A percentile compares a stretch with the other conserved stretches of the same genome.
phyloP scores from a whole-genome alignment of 1,139 yeast genomes.

The Hyphopichia fennica region DNA sequence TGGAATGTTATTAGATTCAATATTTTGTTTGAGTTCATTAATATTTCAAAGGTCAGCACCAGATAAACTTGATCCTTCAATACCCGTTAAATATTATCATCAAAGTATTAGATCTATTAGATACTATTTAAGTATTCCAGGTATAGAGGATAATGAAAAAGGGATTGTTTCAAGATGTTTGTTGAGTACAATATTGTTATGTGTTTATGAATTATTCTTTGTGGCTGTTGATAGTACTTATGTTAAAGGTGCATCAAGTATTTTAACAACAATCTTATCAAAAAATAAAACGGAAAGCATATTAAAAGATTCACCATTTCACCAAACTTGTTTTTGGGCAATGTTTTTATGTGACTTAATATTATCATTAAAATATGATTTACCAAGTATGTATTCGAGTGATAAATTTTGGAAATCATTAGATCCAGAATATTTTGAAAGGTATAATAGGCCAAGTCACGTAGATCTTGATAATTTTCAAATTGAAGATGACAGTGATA shows the following conservation, averaged over 20 bases:
- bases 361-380: slow-evolving; percentile 30
- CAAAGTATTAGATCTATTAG: slow-evolving; percentile 34
- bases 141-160: slow-evolving; percentile 21
- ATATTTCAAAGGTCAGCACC: slow-evolving; percentile 32
- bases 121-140: slow-evolving; percentile 25
- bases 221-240: slow-evolving; percentile 37
- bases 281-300: slow-evolving; percentile 19
- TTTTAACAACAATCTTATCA: slow-evolving; percentile 27
- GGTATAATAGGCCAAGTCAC: slow-evolving; percentile 3
- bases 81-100: slow-evolving; percentile 39
- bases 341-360: slow-evolving; percentile 36
- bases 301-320: slow-evolving; percentile 29
- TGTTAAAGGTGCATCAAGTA: slow-evolving; percentile 36
- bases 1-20: slow-evolving; percentile 33
- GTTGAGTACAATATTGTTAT: slow-evolving; percentile 36
- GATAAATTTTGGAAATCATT: slow-evolving; percentile 31
- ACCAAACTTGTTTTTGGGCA: slow-evolving; percentile 38
- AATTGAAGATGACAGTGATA: background rate
- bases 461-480: slow-evolving; percentile 1
- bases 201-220: slow-evolving; percentile 40
- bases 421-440: slow-evolving; percentile 30
- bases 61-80: slow-evolving; percentile 25
- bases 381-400: slow-evolving; percentile 32
- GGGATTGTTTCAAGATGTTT: slow-evolving; percentile 37
- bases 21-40: slow-evolving; percentile 36